Percentiles rank a stretch among this genome's conserved stretches.
These are phyloP conservation scores for Ganoderma multipileum DNA, from an alignment of 1,284 basidiomycete species.

Conservation along the genomic window DNA sequence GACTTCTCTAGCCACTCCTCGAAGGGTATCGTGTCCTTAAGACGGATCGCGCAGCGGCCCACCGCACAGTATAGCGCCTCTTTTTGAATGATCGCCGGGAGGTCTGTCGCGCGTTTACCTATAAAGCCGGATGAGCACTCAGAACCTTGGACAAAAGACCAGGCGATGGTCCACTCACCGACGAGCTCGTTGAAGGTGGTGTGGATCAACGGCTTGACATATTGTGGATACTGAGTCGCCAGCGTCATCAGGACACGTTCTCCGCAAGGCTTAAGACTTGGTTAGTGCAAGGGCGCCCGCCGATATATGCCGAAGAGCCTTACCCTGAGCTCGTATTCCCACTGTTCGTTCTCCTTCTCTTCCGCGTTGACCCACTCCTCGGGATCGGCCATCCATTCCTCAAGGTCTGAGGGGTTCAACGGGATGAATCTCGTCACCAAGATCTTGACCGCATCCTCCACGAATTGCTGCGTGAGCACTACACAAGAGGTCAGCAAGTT, in stretches of 20 bases:
- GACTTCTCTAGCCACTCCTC: slow-evolving; percentile 68
- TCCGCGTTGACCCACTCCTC: slow-evolving; percentile 91
- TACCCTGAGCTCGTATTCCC: slow-evolving; percentile 89
- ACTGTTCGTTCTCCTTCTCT: slow-evolving; percentile 86
- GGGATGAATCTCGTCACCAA: slow-evolving; percentile 86
- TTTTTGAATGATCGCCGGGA: slow-evolving; percentile 75
- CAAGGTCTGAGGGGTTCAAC: slow-evolving; percentile 78
- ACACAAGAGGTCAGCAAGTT: slow-evolving; percentile 5
- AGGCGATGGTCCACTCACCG: slow-evolving; percentile 46
- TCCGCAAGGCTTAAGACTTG: slow-evolving; percentile 72
- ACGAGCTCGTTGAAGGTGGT: slow-evolving; percentile 61
- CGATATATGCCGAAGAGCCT: neutral
- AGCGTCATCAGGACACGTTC: slow-evolving; percentile 87
- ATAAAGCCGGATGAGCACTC: slow-evolving; percentile 9
- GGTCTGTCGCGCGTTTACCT: slow-evolving; percentile 63
- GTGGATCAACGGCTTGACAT: slow-evolving; percentile 76
- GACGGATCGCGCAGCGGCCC: slow-evolving; percentile 78
- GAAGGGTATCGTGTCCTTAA: slow-evolving; percentile 72
- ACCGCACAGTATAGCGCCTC: slow-evolving; percentile 91
- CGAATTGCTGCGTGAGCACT: slow-evolving; percentile 80
- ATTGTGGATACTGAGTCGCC: slow-evolving; percentile 75
- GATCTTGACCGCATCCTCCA: slow-evolving; percentile 79
- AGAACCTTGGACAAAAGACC: neutral
- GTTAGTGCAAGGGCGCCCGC: neutral
- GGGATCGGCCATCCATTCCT: slow-evolving; percentile 82